phyloP scores from a whole-genome alignment of 768 basidiomycete species.

The Trametes maxima region DNA sequence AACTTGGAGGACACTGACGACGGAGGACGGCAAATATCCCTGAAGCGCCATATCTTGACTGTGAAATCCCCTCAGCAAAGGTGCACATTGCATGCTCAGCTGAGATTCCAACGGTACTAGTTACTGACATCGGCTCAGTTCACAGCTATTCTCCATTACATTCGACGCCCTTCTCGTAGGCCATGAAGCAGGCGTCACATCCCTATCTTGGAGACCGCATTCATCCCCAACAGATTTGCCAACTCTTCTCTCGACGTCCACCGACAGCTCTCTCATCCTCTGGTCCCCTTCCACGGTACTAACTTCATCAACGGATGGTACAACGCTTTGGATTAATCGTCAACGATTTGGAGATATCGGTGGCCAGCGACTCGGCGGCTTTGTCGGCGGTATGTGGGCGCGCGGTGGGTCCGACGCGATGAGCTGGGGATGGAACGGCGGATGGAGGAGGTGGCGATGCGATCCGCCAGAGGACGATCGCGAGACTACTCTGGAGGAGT shows the following conservation, averaged over 20 bases:
- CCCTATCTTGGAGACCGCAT: conserved; percentile 77
- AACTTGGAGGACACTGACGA: conserved; percentile 74
- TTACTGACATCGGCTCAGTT: conserved; percentile 31
- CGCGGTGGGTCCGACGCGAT: conserved; percentile 61
- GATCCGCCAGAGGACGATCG: not conserved
- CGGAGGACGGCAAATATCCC: conserved; percentile 83
- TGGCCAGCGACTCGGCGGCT: conserved; percentile 88
- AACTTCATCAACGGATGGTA: conserved; percentile 39
- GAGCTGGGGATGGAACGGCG: conserved; percentile 94
- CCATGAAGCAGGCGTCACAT: conserved; percentile 94
- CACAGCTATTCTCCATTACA: conserved; percentile 70
- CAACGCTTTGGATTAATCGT: conserved; percentile 86
- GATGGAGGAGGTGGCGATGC: conserved; percentile 86
- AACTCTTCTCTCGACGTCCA: conserved; percentile 87
- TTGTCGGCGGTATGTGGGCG: conserved; percentile 89
- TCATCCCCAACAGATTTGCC: conserved; percentile 32
- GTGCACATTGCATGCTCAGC: conserved; percentile 13
- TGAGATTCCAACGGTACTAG: not conserved
- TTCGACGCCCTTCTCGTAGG: conserved; percentile 95
- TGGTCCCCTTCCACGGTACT: conserved; percentile 79
- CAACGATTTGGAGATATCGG: conserved; percentile 95
- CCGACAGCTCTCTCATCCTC: conserved; percentile 92
- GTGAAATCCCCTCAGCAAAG: conserved; percentile 54
- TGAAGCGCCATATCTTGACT: conserved; percentile 80
- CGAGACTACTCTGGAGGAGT: conserved; percentile 43